Base-by-base conservation (phyloP, 768 basidiomycete species). In the Kwoniella sp. region DNA sequence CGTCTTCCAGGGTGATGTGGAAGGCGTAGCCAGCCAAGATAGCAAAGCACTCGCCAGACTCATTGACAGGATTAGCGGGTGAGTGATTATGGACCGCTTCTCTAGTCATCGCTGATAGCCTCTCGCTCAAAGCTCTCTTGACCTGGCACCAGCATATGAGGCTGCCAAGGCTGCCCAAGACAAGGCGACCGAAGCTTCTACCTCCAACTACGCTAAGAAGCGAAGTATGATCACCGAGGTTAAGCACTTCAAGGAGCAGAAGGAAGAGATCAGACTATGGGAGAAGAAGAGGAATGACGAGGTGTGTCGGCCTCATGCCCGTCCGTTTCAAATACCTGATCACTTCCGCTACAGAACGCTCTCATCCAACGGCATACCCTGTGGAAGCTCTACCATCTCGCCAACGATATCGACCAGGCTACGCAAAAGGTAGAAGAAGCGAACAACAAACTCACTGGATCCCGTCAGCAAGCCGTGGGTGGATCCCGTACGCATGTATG, bases 1-100 rank as follows among this genome's bases (percentile, higher is more conserved):
- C 46, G 95, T 98, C 10, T 98, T 99, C 77, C 95, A 99, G 70
- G 95, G 95, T 45, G 95, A 98, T 69, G 95, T 99, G 27, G 95
- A 99, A 76, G 89, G 90, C 2, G 89, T 99, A 28, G 95, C 95
- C 0, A 88, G 88, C 2, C 95, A 99, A 63, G 90, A 88, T 0
- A 83, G 95, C 14, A 84, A 84, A 53, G 91, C 93, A 62, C 82
- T 98, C 19, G 81, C 92, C 0, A 82, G 83, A 15, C 84, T 98
- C 27, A 87, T 99, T 39, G 95, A 99, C 61, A 90, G 96, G 70
- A 96, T 98, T 56, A 87, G 85, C 53, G 93, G 93, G 76, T 77
- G 43, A 48, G 75, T 27, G 31, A 32, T 28, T 22, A 29, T 19
- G 9, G 31, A 19, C 19, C 12, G 4, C 33, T 32, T 31, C 49